Evolutionary conservation across 2,329 filamentous ascomycete genomes (phyloP).

Genomic region (Triangularia verruculosa): DNA sequence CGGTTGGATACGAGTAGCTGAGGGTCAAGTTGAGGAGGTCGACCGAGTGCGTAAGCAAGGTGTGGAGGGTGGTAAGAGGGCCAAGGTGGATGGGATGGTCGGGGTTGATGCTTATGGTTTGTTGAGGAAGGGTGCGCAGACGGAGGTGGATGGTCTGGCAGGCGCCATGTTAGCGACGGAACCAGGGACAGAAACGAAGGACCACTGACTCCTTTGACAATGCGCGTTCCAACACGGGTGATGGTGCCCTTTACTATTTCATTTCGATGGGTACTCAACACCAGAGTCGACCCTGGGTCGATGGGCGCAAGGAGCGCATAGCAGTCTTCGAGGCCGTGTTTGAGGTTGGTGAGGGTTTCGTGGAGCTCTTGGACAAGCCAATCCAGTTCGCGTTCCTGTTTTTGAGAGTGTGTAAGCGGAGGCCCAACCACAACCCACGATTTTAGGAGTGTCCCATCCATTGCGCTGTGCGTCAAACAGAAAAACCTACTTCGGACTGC

Average conservation of each 20-base stretch:
- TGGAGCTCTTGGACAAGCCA: constrained; percentile 55
- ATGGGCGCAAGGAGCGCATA: constrained; percentile 79
- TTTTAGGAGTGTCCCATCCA: constrained; percentile 10
- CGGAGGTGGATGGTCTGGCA: constrained; percentile 71
- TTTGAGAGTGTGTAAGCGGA: not conserved
- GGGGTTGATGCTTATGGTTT: constrained; percentile 48
- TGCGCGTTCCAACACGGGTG: constrained; percentile 82
- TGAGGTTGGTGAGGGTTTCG: constrained; percentile 48
- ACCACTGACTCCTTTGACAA: constrained; percentile 78
- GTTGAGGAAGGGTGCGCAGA: constrained; percentile 62
- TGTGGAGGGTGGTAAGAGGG: constrained; percentile 68
- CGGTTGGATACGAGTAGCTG: constrained; percentile 59
- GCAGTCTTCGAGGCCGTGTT: constrained; percentile 78
- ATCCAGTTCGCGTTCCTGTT: constrained; percentile 49
- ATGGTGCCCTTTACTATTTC: constrained; percentile 91
- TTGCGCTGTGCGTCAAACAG: not conserved
- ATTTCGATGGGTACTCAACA: constrained; percentile 80
- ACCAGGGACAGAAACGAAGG: constrained; percentile 1
- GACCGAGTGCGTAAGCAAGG: constrained; percentile 77
- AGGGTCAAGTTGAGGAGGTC: constrained; percentile 78
- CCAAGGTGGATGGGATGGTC: constrained; percentile 57
- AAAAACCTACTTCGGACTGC: constrained; percentile 47
- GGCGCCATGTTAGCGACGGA: constrained; percentile 4
- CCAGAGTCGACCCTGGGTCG: constrained; percentile 83
- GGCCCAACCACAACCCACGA: constrained; percentile 33